Evolutionary conservation across 352 stramenopile species (phyloP).

Genomic region (Discostella stelligera): DNA sequence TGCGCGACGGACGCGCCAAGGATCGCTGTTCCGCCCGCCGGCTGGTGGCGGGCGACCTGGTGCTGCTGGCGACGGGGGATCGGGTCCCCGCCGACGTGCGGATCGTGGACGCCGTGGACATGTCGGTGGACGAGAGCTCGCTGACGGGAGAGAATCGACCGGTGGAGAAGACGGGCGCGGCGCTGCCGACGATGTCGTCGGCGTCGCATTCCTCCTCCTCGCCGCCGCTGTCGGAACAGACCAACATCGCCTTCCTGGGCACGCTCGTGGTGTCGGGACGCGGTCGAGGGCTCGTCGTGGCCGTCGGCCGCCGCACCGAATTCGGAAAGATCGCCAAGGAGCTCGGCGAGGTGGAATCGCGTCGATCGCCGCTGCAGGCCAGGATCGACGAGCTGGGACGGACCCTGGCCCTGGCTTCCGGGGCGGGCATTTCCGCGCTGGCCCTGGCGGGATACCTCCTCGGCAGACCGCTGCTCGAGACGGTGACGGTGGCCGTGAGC

Average conservation of each 20-base stretch:
- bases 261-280: slow-evolving; percentile 91
- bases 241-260: slow-evolving; percentile 94
- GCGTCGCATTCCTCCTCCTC: background rate
- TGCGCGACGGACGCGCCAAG: slow-evolving; percentile 75
- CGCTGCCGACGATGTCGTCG: background rate
- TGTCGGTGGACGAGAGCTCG: slow-evolving; percentile 93
- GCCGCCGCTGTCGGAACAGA: slow-evolving; percentile 66
- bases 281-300: slow-evolving; percentile 91
- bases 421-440: slow-evolving; percentile 91
- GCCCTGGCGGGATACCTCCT: slow-evolving; percentile 89
- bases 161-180: slow-evolving; percentile 84
- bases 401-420: slow-evolving; percentile 91
- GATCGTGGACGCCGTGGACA: slow-evolving; percentile 88
- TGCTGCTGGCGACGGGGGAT: slow-evolving; percentile 89
- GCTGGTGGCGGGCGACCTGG: slow-evolving; percentile 85
- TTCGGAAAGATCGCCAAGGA: slow-evolving; percentile 95
- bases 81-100: slow-evolving; percentile 92
- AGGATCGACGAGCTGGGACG: slow-evolving; percentile 96
- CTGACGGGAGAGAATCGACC: slow-evolving; percentile 95
- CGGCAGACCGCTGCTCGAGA: slow-evolving; percentile 90
- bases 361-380: slow-evolving; percentile 91
- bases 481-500: slow-evolving; percentile 94
- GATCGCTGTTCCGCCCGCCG: slow-evolving; percentile 79
- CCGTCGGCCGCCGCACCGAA: slow-evolving; percentile 92
- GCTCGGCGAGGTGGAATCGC: slow-evolving; percentile 89